Conservation (phyloP, 2,329 filamentous ascomycete species). For the Fusarium sp. region DNA sequence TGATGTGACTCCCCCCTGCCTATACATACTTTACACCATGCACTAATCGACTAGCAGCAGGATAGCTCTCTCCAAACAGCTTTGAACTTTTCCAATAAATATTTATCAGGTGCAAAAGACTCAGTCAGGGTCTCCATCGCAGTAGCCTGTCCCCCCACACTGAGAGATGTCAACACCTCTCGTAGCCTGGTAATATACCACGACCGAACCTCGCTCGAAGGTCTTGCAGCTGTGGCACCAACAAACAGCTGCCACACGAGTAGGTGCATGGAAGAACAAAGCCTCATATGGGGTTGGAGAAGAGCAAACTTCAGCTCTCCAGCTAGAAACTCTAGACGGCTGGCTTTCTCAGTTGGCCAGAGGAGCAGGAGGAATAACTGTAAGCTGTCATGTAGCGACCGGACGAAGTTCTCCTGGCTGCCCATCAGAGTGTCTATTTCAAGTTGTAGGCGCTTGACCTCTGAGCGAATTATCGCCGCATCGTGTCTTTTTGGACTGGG, state of each 20-base stretch:
- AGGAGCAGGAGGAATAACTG: conserved; percentile 23
- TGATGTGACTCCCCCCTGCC: no score
- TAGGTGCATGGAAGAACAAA: conserved; percentile 36
- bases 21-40: no score
- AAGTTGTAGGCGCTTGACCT: conserved; percentile 12
- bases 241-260: conserved; percentile 44
- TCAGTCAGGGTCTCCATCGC: background rate
- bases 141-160: background rate
- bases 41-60: background rate
- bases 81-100: conserved; percentile 1
- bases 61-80: conserved; percentile 19
- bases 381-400: conserved; percentile 17
- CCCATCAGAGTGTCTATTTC: conserved; percentile 22
- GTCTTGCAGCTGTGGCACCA: conserved; percentile 27
- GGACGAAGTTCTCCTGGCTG: conserved; percentile 24
- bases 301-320: conserved; percentile 18
- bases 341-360: conserved; percentile 7
- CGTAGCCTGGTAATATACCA: conserved; percentile 23
- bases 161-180: conserved; percentile 12
- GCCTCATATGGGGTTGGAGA: conserved; percentile 20
- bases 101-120: conserved; percentile 8
- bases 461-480: conserved; percentile 4
- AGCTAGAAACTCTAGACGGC: background rate
- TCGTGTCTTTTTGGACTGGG: background rate
- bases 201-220: background rate